Evolutionary conservation across 805 yeast genomes (phyloP).

Genomic region (Metschnikowia corniflorae): DNA sequence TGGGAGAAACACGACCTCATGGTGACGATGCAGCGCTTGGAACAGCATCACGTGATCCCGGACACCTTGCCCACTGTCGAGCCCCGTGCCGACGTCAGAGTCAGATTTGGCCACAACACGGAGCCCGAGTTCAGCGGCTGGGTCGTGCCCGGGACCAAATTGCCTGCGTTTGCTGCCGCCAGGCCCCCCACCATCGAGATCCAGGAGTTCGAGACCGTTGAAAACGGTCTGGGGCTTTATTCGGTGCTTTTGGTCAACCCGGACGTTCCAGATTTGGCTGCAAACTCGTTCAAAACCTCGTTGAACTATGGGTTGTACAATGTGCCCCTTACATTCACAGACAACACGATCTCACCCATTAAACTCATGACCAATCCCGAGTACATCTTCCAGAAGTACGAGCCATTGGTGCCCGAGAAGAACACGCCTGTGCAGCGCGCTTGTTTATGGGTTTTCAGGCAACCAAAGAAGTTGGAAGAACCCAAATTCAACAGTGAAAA

Average conservation of each 20-base stretch:
- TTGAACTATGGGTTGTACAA: conserved; percentile 77
- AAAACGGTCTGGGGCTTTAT: conserved; percentile 50
- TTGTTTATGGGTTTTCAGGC: conserved; percentile 88
- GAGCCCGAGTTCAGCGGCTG: conserved; percentile 55
- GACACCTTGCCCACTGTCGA: conserved; percentile 88
- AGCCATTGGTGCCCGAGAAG: conserved; percentile 87
- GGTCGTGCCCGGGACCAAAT: conserved; percentile 73
- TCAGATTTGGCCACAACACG: conserved; percentile 68
- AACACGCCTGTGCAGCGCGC: conserved; percentile 81
- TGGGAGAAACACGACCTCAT: conserved; percentile 74
- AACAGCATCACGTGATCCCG: conserved; percentile 79
- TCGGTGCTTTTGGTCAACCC: conserved; percentile 85
- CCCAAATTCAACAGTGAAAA: conserved; percentile 35
- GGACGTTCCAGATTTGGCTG: conserved; percentile 75
- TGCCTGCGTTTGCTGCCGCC: conserved; percentile 70
- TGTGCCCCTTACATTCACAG: conserved; percentile 54
- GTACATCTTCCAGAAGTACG: conserved; percentile 49
- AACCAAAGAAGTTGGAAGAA: conserved; percentile 27
- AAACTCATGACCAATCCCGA: conserved; percentile 36
- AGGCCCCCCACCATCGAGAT: conserved; percentile 76
- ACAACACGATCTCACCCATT: conserved; percentile 51
- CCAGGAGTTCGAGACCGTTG: conserved; percentile 59
- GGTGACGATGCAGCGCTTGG: conserved; percentile 89
- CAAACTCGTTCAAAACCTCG: conserved; percentile 66
- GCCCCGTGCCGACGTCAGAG: conserved; percentile 70